phyloP scores from a whole-genome alignment of 2,329 filamentous ascomycete species.

The Botryosphaeria dothidea region DNA sequence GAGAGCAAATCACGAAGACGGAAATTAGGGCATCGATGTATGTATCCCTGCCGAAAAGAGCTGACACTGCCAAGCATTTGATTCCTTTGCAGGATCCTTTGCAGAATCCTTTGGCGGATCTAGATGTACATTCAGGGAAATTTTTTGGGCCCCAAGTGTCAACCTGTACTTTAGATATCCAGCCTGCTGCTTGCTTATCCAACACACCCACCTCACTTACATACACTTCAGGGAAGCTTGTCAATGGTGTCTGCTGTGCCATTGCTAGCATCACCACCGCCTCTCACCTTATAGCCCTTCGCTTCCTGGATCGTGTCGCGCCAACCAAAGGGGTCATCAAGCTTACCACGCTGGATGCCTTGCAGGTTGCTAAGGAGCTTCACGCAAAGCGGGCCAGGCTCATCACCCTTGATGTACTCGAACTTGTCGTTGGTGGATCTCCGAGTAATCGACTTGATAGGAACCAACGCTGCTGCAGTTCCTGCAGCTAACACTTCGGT shows the following conservation, averaged over 20 bases:
- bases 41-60: neutral
- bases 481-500: constrained; percentile 87
- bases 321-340: constrained; percentile 78
- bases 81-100: neutral
- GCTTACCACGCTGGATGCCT: constrained; percentile 80
- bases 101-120: neutral
- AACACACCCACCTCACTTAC: neutral
- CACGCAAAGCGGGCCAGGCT: constrained; percentile 71
- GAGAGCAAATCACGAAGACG: neutral
- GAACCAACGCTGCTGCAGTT: constrained; percentile 87
- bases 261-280: constrained; percentile 25
- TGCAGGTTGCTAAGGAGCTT: constrained; percentile 76
- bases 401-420: constrained; percentile 58
- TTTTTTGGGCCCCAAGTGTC: neutral
- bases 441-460: constrained; percentile 86
- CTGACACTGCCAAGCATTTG: neutral
- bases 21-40: neutral
- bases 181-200: neutral
- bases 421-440: constrained; percentile 59
- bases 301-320: constrained; percentile 48
- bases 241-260: constrained; percentile 34
- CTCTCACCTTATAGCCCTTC: constrained; percentile 31
- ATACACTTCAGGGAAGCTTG: constrained; percentile 34
- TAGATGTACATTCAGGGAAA: neutral
- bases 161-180: neutral